These are phyloP conservation scores for Oryza australiensis DNA, from an alignment of 176 grass and related monocot species.

Conservation along the genomic window DNA sequence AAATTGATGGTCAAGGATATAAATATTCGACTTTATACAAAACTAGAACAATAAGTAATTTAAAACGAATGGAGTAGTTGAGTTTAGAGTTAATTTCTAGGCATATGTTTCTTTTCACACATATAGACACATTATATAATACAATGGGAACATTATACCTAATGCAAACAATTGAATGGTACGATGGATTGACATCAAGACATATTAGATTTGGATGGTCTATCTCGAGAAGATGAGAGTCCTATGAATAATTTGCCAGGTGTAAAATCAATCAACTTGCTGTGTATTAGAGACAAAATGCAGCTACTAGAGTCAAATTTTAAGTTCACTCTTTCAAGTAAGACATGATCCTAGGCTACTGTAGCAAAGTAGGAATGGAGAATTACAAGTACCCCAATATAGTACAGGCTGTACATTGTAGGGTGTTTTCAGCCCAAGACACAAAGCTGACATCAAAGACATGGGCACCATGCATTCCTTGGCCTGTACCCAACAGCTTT, in stretches of 20 bases:
- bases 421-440: neutral
- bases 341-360: neutral
- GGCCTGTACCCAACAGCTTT: conserved; percentile 4
- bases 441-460: conserved; percentile 2
- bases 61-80: too few relatives aligned
- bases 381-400: neutral
- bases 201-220: neutral
- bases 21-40: too few relatives aligned
- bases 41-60: too few relatives aligned
- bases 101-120: neutral
- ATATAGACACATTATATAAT: neutral
- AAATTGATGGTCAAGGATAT: too few relatives aligned
- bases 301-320: neutral
- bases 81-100: neutral
- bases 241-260: neutral
- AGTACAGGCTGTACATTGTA: neutral
- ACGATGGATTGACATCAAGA: neutral
- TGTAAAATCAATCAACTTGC: neutral
- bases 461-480: neutral
- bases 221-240: neutral
- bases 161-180: neutral
- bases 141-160: too few relatives aligned
- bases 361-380: neutral
- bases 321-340: neutral
- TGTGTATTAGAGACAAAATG: neutral